Conservation (phyloP, 2,329 filamentous ascomycete genomes). For the Lachnellula occidentalis region DNA sequence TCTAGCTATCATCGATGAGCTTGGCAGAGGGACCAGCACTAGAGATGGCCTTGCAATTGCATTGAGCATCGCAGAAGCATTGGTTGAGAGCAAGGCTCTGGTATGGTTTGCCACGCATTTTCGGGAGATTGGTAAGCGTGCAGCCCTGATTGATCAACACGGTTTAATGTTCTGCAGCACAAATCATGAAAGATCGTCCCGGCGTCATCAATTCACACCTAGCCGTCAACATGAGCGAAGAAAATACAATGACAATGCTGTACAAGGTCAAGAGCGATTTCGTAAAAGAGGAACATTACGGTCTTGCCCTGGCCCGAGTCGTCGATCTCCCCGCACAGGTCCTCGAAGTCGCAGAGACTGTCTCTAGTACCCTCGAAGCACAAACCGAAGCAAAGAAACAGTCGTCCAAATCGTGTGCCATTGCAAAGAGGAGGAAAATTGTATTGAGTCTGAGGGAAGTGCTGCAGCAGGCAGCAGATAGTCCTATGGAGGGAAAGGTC, state of each 20-base stretch:
- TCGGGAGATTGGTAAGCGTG: slow-evolving; percentile 56
- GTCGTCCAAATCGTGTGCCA: slow-evolving; percentile 50
- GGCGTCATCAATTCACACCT: slow-evolving; percentile 83
- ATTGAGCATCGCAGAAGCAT: slow-evolving; percentile 80
- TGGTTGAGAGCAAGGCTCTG: slow-evolving; percentile 71
- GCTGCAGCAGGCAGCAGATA: slow-evolving; percentile 60
- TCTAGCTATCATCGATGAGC: slow-evolving; percentile 82
- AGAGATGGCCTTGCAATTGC: slow-evolving; percentile 86
- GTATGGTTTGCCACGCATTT: slow-evolving; percentile 97
- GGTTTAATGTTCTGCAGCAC: slow-evolving; percentile 40
- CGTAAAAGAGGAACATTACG: slow-evolving; percentile 70
- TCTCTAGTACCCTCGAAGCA: slow-evolving; percentile 57
- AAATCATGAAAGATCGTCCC: slow-evolving; percentile 65
- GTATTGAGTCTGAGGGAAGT: slow-evolving; percentile 69
- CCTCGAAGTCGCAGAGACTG: slow-evolving; percentile 60
- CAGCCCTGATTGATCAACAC: background rate
- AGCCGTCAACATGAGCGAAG: slow-evolving; percentile 55
- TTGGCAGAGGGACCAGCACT: slow-evolving; percentile 86
- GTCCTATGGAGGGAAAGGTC: slow-evolving; percentile 57
- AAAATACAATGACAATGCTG: slow-evolving; percentile 72
- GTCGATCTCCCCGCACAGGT: slow-evolving; percentile 66
- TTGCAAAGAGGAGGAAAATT: slow-evolving; percentile 63
- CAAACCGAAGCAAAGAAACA: slow-evolving; percentile 54
- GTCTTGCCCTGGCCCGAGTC: slow-evolving; percentile 71
- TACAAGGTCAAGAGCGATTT: slow-evolving; percentile 75